Evolutionary conservation across 106 monocot genomes (phyloP).

Genomic region (Dendrobium catenatum): DNA sequence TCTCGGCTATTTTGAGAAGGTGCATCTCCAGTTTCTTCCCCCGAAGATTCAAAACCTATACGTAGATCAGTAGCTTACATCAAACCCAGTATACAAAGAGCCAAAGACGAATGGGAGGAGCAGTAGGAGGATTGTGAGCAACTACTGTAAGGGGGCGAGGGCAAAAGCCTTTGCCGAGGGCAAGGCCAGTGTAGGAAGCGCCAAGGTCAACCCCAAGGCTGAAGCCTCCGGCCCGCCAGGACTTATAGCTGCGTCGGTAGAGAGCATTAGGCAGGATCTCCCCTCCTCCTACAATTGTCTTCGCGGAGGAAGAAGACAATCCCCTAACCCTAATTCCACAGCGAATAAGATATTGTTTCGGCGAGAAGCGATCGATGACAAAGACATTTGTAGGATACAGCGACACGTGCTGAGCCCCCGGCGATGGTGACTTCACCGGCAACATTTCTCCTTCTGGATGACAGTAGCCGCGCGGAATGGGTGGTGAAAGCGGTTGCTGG

Average conservation of each 20-base stretch:
- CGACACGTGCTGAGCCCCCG: background rate
- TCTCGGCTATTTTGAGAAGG: constrained; percentile 58
- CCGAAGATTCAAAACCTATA: constrained; percentile 58
- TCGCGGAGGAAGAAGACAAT: background rate
- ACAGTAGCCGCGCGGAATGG: too few species aligned
- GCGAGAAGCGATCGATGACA: background rate
- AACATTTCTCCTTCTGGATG: background rate
- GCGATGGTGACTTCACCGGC: background rate
- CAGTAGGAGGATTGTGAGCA: background rate
- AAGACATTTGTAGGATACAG: background rate
- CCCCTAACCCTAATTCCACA: constrained; percentile 2
- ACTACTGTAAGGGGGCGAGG: constrained; percentile 63
- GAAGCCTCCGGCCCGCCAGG: constrained; percentile 52
- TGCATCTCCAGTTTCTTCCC: constrained; percentile 77
- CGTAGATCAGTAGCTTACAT: background rate
- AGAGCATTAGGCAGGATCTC: constrained; percentile 47
- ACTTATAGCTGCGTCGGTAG: constrained; percentile 35
- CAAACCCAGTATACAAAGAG: background rate
- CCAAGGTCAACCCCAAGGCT: constrained; percentile 91
- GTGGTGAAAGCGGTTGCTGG: too few species aligned
- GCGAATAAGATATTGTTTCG: background rate
- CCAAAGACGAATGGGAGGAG: background rate
- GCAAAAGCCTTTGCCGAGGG: constrained; percentile 71
- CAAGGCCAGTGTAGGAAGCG: constrained; percentile 60
- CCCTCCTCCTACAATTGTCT: background rate